Base-by-base conservation (phyloP, 1,284 basidiomycete genomes). In the Anthracocystis setariae region DNA sequence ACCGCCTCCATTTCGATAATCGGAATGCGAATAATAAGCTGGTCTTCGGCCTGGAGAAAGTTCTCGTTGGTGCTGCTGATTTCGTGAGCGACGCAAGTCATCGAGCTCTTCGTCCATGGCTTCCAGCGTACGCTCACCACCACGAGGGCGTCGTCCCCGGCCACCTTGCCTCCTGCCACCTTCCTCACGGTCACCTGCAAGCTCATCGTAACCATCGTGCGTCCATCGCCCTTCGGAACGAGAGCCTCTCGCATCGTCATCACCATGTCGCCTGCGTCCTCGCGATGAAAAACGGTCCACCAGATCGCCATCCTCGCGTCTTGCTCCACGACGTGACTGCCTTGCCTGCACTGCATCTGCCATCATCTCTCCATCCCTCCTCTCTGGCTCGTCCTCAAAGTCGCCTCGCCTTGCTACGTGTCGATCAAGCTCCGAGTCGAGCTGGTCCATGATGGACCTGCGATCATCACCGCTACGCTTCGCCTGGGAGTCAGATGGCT, bases 41-140 rank as follows among this genome's bases (percentile, higher is more conserved):
- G 39, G 39, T 42, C 39, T 42, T 42, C 64, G 48, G 5, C 47
- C 45, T 3, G 74, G 74, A 1, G 73, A 74, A n/a, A 65, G 56
- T 25, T 74, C 74, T 3, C 74, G 33, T 24, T 57, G 44, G 15
- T 74, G 40, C 13, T 58, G 40, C 0, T 56, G 51, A 7, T 40
- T 37, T 15, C 62, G 47, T 12, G 58, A 51, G 15, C 27, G 40
- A 7, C 42, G 38, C 18, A 62, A 24, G 2, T 43, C 56, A 10
- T 74, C 71, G 8, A 69, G 21, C 42, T 72, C 71, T 21, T 69
- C 68, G 33, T 77, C 73, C 48, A 77, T 49, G 3, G 61, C 60
- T 15, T 64, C 65, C 20, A 71, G 15, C 9, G 39, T 42, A 35
- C 12, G 15, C 8, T 32, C 32, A 23, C 45, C 35, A 13, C 35